Evolutionary conservation across 2,329 filamentous ascomycete species (phyloP).

Genomic region (Dothistroma pini): DNA sequence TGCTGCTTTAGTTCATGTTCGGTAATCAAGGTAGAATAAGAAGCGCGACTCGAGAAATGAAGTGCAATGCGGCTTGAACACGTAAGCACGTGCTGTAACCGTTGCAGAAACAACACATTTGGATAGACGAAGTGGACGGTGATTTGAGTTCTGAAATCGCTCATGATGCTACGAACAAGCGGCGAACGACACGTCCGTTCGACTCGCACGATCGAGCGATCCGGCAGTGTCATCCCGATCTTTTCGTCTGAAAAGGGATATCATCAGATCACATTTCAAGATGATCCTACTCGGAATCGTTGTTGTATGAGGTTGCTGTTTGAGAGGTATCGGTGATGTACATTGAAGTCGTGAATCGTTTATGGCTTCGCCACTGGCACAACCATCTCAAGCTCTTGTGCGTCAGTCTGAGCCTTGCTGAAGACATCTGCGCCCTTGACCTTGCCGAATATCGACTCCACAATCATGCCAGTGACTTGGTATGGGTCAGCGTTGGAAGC

Average conservation of each 20-base stretch:
- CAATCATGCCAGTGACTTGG: constrained; percentile 76
- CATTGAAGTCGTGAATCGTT: constrained; percentile 1
- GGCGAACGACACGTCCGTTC: background rate
- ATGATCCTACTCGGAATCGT: background rate
- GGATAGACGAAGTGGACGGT: background rate
- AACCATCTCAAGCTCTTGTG: constrained; percentile 37
- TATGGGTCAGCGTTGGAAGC: constrained; percentile 87
- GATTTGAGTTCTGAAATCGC: background rate
- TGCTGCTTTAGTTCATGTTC: background rate
- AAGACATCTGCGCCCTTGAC: constrained; percentile 48
- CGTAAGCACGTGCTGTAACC: constrained; percentile 11
- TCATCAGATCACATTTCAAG: constrained; percentile 15
- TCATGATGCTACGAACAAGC: constrained; percentile 6
- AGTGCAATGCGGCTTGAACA: background rate
- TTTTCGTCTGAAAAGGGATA: constrained; percentile 14
- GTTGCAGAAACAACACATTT: background rate
- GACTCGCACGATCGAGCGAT: background rate
- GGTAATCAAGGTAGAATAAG: background rate
- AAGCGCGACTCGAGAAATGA: background rate
- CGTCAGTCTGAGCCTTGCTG: constrained; percentile 34
- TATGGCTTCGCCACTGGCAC: constrained; percentile 35
- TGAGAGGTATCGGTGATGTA: background rate
- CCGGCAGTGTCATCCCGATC: constrained; percentile 8
- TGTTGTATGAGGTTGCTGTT: constrained; percentile 1
- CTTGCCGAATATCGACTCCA: constrained; percentile 61